Evolutionary conservation across 805 yeast species (phyloP).

Genomic region (Sungouiozyma intestinalis): DNA sequence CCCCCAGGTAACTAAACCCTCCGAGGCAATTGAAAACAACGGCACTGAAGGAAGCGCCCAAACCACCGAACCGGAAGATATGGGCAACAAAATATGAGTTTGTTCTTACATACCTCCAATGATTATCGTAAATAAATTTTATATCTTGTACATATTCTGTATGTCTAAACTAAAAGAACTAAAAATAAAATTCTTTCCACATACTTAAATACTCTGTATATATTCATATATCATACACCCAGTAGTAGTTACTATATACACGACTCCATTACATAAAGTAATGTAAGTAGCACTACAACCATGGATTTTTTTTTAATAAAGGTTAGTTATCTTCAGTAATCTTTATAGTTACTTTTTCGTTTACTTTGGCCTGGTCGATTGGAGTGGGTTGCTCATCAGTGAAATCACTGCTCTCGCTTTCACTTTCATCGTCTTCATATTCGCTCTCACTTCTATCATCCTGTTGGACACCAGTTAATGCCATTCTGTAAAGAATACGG

Average conservation of each 20-base stretch:
- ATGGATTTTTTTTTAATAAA: background rate
- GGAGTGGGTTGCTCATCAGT: constrained; percentile 36
- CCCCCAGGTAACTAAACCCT: no score
- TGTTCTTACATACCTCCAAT: background rate
- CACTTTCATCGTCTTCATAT: constrained; percentile 11
- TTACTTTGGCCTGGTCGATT: constrained; percentile 28
- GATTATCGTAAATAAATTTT: background rate
- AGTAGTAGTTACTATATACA: background rate
- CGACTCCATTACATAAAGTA: background rate
- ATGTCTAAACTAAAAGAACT: background rate
- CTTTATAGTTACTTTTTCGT: background rate
- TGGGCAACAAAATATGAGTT: no score
- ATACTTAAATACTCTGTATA: background rate
- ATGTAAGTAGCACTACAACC: background rate
- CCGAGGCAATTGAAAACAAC: no score
- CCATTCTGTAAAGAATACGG: constrained; percentile 61
- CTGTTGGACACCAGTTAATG: constrained; percentile 47
- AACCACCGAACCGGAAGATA: no score
- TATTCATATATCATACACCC: background rate
- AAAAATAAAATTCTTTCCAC: background rate
- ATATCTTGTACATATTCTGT: background rate
- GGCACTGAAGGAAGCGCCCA: no score
- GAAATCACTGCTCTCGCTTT: constrained; percentile 21
- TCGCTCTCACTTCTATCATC: constrained; percentile 90
- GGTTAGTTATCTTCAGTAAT: background rate